Base-by-base conservation (phyloP, 1,284 basidiomycete species). In the Athelia psychrophila region DNA sequence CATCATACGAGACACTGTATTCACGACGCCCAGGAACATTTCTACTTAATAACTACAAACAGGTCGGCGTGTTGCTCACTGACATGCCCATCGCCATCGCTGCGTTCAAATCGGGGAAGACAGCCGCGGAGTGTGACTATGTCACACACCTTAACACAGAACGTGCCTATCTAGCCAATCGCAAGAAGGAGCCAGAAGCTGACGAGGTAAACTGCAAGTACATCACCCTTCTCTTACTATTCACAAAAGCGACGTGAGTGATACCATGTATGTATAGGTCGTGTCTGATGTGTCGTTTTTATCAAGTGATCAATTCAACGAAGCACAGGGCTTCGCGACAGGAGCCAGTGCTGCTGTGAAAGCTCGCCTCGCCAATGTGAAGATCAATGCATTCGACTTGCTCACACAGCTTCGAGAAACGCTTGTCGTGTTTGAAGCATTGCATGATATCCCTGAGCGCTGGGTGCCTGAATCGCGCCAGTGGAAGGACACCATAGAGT, bases 41-140 rank as follows among this genome's bases (percentile, higher is more conserved):
- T 22, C 38, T 42, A n/a, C 20, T 42, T n/a, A 42, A 42, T n/a
- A 42, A 42, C 38, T 42, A 42, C 38, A 42, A 42, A n/a, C 38
- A 42, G n/a, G 38, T 42, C 20, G n/a, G 20, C n/a, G 38, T n/a
- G 20, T 22, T 42, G n/a, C 38, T 42, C 8, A 42, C 38, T 42
- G 38, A 42, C 38, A 42, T 42, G 38, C 38, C 38, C n/a, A n/a
- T 42, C 20, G n/a, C 38, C 20, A 42, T 42, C 38, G 38, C 20
- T 9, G 38, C 38, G n/a, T 22, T 42, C n/a, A 16, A 42, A 16
- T 42, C 38, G n/a, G 38, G 38, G 8, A 42, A 42, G 38, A 42
- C 38, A 22, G 8, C 38, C n/a, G 38, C 6, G 20, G 38, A 42
- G 20, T 42, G 38, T 42, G 38, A 42, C 38, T 42, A 42, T 42